phyloP scores from a whole-genome alignment of 1,284 basidiomycete genomes.

The Pseudomicrostroma phylloplanum region DNA sequence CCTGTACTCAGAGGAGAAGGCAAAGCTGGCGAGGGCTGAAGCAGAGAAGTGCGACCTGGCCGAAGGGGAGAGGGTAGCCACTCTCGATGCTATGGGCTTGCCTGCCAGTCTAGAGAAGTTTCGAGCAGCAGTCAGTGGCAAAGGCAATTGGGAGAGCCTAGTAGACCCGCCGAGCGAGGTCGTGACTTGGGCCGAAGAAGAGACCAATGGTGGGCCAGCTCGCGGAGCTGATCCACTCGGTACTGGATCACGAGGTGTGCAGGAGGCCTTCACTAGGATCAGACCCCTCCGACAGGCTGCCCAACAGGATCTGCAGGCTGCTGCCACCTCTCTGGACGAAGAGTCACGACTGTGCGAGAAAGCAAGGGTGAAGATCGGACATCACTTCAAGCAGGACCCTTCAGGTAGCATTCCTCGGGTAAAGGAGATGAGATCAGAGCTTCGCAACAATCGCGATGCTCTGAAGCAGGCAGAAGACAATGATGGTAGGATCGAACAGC shows the following conservation, averaged over 20 bases:
- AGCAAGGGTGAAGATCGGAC: conserved; percentile 67
- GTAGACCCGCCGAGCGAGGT: conserved; percentile 67
- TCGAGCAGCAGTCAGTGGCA: conserved; percentile 61
- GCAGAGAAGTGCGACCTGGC: conserved; percentile 77
- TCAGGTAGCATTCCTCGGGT: conserved; percentile 56
- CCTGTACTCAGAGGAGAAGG: conserved; percentile 97
- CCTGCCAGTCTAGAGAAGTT: conserved; percentile 70
- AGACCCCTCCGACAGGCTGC: conserved; percentile 14
- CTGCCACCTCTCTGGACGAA: conserved; percentile 32
- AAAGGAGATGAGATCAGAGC: conserved; percentile 67
- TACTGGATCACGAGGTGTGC: conserved; percentile 28
- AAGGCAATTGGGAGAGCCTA: conserved; percentile 52
- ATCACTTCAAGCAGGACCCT: conserved; percentile 83
- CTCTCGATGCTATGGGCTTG: conserved; percentile 75
- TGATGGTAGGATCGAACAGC: conserved; percentile 66
- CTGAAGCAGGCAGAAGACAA: conserved; percentile 71
- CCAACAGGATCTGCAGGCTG: conserved; percentile 22
- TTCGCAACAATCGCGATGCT: conserved; percentile 70
- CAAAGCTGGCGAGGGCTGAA: conserved; percentile 84
- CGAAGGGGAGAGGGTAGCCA: conserved; percentile 72
- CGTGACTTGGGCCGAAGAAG: conserved; percentile 68
- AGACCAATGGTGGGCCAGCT: conserved; percentile 62
- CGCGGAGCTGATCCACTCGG: conserved; percentile 60
- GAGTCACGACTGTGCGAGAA: conserved; percentile 53
- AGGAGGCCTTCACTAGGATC: conserved; percentile 26